These are phyloP conservation scores for Dryas octopetala DNA, from an alignment of 306 rosid species.

Conservation along the genomic window DNA sequence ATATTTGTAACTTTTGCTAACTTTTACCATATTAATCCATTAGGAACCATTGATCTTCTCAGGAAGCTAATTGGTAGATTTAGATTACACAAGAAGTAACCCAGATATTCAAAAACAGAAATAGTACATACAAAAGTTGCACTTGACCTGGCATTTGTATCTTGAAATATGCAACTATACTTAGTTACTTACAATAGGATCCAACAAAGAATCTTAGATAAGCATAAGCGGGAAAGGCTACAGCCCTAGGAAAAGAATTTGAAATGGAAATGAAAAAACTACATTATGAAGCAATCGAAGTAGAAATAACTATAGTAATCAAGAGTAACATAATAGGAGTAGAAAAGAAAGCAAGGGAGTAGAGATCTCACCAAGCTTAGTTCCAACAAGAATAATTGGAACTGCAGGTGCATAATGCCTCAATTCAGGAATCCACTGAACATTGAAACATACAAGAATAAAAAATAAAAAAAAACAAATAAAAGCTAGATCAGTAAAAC, in stretches of 20 bases:
- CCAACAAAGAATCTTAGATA: neutral
- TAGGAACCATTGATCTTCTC: neutral
- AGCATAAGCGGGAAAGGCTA: neutral
- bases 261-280: constrained; percentile 1
- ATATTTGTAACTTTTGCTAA: neutral
- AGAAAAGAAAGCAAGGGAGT: constrained; percentile 18
- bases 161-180: neutral
- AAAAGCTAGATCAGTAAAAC: constrained; percentile 1
- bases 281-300: neutral
- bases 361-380: constrained; percentile 88
- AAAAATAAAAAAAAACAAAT: neutral
- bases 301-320: neutral
- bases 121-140: neutral
- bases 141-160: neutral
- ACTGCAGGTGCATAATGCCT: constrained; percentile 99
- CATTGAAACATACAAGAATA: neutral
- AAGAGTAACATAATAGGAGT: neutral
- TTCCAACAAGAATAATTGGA: constrained; percentile 93
- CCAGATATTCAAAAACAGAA: neutral
- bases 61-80: neutral
- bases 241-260: neutral
- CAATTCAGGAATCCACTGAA: constrained; percentile 94
- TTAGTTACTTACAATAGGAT: neutral
- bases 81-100: neutral
- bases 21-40: neutral